Percentiles rank a stretch among this genome's conserved stretches.
phyloP scores from a whole-genome alignment of 176 grass and related monocot genomes.

The Eremochloa ophiuroides region DNA sequence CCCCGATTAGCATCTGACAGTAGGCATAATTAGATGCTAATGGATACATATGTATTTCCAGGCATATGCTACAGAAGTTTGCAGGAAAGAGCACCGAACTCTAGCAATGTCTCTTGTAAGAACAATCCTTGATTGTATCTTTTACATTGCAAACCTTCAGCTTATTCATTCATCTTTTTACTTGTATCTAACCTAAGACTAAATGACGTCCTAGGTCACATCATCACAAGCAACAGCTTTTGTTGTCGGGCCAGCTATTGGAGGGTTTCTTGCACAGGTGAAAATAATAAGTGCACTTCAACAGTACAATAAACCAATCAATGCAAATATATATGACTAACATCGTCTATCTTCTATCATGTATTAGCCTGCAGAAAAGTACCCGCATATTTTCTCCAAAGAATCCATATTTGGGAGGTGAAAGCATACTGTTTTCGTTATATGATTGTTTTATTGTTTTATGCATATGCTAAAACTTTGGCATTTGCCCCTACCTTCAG shows the following conservation, averaged over 20 bases:
- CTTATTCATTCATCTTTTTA: background rate
- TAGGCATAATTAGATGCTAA: slow-evolving; percentile 11
- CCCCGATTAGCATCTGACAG: background rate
- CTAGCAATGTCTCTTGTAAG: slow-evolving; percentile 70
- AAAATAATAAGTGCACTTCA: background rate
- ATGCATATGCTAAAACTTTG: background rate
- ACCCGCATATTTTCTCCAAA: slow-evolving; percentile 47
- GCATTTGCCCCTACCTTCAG: slow-evolving; percentile 30
- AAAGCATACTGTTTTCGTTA: background rate
- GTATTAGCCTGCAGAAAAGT: slow-evolving; percentile 56
- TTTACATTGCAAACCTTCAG: background rate
- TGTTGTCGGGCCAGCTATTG: slow-evolving; percentile 63
- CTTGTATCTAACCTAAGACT: background rate
- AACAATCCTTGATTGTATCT: background rate
- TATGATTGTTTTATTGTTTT: background rate
- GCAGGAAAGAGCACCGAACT: slow-evolving; percentile 60
- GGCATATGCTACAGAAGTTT: slow-evolving; percentile 77
- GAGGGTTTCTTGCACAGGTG: slow-evolving; percentile 76
- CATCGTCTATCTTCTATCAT: slow-evolving; percentile 3
- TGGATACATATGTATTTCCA: slow-evolving; percentile 13
- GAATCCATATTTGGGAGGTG: slow-evolving; percentile 68
- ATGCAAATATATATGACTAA: background rate
- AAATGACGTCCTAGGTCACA: slow-evolving; percentile 42
- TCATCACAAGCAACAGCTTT: slow-evolving; percentile 44
- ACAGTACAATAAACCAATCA: background rate